Evolutionary conservation across 2,329 filamentous ascomycete genomes (phyloP).

Genomic region (Magnaporthales sp.): DNA sequence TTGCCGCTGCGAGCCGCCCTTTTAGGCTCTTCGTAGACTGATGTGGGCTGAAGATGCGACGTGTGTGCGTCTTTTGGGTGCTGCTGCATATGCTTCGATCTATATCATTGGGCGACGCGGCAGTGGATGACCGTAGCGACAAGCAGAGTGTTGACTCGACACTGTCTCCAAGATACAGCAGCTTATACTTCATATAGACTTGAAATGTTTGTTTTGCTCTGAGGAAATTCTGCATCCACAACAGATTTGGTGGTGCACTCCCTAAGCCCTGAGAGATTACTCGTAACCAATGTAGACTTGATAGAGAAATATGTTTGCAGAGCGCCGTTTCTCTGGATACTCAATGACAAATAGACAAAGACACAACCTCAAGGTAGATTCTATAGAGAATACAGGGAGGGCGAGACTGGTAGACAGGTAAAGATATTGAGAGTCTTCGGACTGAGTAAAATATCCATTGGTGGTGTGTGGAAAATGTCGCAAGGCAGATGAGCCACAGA

Average conservation of each 20-base stretch:
- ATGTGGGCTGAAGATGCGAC: too few species aligned
- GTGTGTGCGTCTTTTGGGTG: too few species aligned
- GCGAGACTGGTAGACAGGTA: not conserved
- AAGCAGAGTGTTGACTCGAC: too few species aligned
- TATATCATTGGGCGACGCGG: too few species aligned
- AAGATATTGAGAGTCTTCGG: not conserved
- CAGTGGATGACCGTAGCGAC: too few species aligned
- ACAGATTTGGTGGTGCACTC: not conserved
- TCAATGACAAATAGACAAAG: not conserved
- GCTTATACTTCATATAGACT: not conserved
- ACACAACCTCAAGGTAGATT: not conserved
- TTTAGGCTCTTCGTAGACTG: too few species aligned
- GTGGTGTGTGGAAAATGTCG: not conserved
- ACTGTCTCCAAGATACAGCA: too few species aligned
- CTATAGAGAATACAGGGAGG: not conserved
- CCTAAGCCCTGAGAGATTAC: not conserved
- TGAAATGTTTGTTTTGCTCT: not conserved
- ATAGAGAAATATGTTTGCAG: not conserved
- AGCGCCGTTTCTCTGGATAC: not conserved
- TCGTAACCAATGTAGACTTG: not conserved
- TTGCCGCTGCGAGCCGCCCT: too few species aligned
- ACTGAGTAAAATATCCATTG: not conserved
- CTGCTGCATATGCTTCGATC: too few species aligned
- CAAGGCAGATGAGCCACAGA: not conserved
- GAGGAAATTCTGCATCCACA: not conserved